Evolutionary conservation across 2,329 filamentous ascomycete genomes (phyloP).

Genomic region (Trichophaea hybrida): DNA sequence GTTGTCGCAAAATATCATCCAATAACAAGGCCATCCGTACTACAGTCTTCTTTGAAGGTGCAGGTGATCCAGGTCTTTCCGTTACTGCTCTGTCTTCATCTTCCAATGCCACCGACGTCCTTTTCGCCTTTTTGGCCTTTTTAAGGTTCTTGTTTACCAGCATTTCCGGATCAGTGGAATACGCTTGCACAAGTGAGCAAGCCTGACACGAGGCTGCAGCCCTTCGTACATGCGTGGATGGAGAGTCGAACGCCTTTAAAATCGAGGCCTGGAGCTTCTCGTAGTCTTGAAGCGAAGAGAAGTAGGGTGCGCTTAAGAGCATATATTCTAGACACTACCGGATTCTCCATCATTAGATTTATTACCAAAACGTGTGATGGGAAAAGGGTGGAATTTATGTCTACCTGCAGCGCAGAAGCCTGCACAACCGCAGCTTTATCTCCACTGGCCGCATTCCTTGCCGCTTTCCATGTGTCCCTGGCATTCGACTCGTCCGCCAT

Average conservation of each 20-base stretch:
- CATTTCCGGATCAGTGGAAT: constrained; percentile 45
- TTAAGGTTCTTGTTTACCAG: constrained; percentile 41
- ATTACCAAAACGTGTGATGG: not conserved
- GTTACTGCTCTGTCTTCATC: constrained; percentile 58
- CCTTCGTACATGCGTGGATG: constrained; percentile 60
- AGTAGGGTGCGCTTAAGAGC: constrained; percentile 58
- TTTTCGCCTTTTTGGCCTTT: constrained; percentile 53
- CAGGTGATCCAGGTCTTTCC: constrained; percentile 57
- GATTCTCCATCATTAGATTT: not conserved
- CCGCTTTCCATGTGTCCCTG: constrained; percentile 90
- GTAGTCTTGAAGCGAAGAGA: constrained; percentile 78
- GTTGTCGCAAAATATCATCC: constrained; percentile 58
- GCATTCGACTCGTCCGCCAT: constrained; percentile 72
- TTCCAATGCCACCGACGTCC: constrained; percentile 46
- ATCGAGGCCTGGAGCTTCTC: constrained; percentile 70
- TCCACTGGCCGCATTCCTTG: constrained; percentile 55
- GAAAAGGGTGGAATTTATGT: not conserved
- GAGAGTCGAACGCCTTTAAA: constrained; percentile 75
- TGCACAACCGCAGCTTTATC: constrained; percentile 79
- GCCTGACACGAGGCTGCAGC: constrained; percentile 77
- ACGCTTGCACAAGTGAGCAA: constrained; percentile 66
- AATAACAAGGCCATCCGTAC: constrained; percentile 59
- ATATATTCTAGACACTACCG: constrained; percentile 62
- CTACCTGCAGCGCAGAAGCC: constrained; percentile 32
- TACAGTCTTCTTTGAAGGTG: constrained; percentile 53